Evolutionary conservation across 345 rosid species (phyloP), one percentile per base, ranked within the genome.

Genomic region (Chamaenerion angustifolium): DNA sequence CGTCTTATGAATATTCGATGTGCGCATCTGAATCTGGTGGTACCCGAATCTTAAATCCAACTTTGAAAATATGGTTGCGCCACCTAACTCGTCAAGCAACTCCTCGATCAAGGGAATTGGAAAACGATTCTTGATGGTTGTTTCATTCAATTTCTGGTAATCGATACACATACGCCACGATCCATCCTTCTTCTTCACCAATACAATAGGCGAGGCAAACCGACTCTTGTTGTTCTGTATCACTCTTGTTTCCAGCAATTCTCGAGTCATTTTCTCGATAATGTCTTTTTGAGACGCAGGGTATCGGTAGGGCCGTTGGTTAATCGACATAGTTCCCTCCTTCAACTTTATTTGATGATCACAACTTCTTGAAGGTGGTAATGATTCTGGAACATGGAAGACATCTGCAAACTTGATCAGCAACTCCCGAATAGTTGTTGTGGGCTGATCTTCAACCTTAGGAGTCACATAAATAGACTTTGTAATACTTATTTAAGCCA

Each of bases 1-100:
- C n/a, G n/a, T n/a, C n/a, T n/a, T n/a, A n/a, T n/a, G n/a, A n/a
- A n/a, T n/a, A n/a, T n/a, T n/a, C n/a, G n/a, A n/a, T n/a, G n/a
- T n/a, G n/a, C n/a, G n/a, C n/a, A n/a, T n/a, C n/a, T n/a, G n/a
- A 14, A 51, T 51, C 13, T 51, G 55, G 43, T 51, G 55, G 14
- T 51, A 51, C n/a, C 35, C 52, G 12, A 12, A 16, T 48, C 52
- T 18, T 16, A 48, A 48, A 27, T 48, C 52, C 21, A 48, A 15
- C 31, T 48, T 48, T 5, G 52, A 48, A 21, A 48, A 48, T 7
- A 15, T n/a, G 25, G 6, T 16, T 8, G 11, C 8, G 13, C 52
- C 52, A 48, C 19, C 6, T 48, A 48, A 18, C 31, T 48, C 52
- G 31, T 48, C 52, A 6, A 48, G 31, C 21, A 48, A 16, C 52